These are phyloP conservation scores for Aspergillus sclerotialis DNA, from an alignment of 2,329 filamentous ascomycete species.

Conservation along the genomic window DNA sequence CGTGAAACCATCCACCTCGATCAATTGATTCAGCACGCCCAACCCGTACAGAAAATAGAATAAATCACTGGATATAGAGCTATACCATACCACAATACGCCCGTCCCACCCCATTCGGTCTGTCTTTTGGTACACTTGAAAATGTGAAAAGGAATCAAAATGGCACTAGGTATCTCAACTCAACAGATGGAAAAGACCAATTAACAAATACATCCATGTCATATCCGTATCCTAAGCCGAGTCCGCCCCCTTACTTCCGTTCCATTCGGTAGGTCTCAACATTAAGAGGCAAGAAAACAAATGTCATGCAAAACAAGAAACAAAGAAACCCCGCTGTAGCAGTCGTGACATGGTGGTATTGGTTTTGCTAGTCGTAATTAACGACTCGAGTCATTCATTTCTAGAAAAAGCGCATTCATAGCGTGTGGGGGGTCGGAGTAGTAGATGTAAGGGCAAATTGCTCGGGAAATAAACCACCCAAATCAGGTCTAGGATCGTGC, in stretches of 20 bases:
- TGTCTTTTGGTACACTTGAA: slow-evolving; percentile 7
- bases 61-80: too few species aligned
- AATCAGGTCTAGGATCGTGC: slow-evolving; percentile 11
- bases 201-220: slow-evolving; percentile 3
- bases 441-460: too few species aligned
- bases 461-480: slow-evolving; percentile 12
- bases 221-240: slow-evolving; percentile 6
- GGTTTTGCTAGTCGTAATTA: too few species aligned
- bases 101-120: slow-evolving; percentile 4
- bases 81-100: slow-evolving; percentile 6
- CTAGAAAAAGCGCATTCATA: too few species aligned
- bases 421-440: too few species aligned
- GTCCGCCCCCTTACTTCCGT: slow-evolving; percentile 5
- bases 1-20: slow-evolving; percentile 1
- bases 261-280: too few species aligned
- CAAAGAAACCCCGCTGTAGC: not conserved
- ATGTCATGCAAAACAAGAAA: slow-evolving; percentile 1
- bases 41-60: too few species aligned
- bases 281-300: slow-evolving; percentile 6
- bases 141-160: not conserved
- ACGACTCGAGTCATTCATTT: too few species aligned
- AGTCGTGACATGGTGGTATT: too few species aligned
- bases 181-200: not conserved
- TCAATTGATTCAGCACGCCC: too few species aligned
- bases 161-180: not conserved